These are phyloP conservation scores for Yamadazyma philogaea DNA, from an alignment of 805 yeast genomes.

Conservation along the genomic window DNA sequence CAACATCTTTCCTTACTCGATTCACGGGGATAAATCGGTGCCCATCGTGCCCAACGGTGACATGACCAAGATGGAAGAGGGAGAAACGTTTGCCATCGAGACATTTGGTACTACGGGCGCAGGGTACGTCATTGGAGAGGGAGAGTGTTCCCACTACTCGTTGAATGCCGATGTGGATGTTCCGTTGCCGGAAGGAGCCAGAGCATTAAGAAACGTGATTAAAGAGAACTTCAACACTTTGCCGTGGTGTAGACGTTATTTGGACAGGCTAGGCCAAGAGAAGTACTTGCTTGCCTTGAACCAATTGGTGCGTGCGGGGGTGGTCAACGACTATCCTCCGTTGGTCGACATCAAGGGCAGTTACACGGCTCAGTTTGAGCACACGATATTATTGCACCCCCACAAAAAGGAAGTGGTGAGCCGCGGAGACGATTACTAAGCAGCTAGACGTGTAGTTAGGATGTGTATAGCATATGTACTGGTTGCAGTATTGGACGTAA, in stretches of 20 bases:
- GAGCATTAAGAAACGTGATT: slow-evolving; percentile 63
- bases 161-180: slow-evolving; percentile 45
- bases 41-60: slow-evolving; percentile 95
- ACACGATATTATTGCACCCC: slow-evolving; percentile 86
- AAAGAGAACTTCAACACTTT: slow-evolving; percentile 85
- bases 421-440: slow-evolving; percentile 88
- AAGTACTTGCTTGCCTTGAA: slow-evolving; percentile 86
- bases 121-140: slow-evolving; percentile 81
- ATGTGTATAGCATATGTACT: too few relatives aligned
- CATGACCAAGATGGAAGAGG: slow-evolving; percentile 97
- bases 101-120: slow-evolving; percentile 97
- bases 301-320: slow-evolving; percentile 77
- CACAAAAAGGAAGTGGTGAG: slow-evolving; percentile 92
- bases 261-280: slow-evolving; percentile 89
- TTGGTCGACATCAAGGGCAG: slow-evolving; percentile 77
- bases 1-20: slow-evolving; percentile 75
- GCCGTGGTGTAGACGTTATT: slow-evolving; percentile 94
- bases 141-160: slow-evolving; percentile 95
- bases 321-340: slow-evolving; percentile 95
- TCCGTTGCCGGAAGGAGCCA: slow-evolving; percentile 63
- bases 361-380: slow-evolving; percentile 96
- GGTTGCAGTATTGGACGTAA: too few relatives aligned
- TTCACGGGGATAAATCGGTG: slow-evolving; percentile 94
- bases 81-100: slow-evolving; percentile 96
- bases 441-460: neutral